phyloP scores from a whole-genome alignment of 257 asterid species.

The Solanum sparsipilum region DNA sequence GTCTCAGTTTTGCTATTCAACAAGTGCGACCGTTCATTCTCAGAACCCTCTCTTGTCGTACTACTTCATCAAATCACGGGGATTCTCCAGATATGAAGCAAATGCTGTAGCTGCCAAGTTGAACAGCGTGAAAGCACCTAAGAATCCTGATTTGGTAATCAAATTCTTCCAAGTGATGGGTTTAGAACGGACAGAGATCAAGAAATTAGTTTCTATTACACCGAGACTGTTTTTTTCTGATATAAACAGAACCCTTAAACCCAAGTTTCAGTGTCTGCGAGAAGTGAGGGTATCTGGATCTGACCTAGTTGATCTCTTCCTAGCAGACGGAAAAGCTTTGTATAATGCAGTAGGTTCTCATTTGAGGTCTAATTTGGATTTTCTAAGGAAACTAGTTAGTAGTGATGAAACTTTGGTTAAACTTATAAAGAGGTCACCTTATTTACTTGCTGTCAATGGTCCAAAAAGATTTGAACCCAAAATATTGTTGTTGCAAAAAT shows the following conservation, averaged over 20 bases:
- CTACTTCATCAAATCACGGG: not conserved
- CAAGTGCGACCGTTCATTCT: not conserved
- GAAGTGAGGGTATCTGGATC: constrained; percentile 2
- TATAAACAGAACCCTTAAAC: constrained; percentile 1
- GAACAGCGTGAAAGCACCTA: not conserved
- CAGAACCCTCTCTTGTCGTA: not conserved
- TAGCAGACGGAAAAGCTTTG: not conserved
- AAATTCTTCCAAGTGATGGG: not conserved
- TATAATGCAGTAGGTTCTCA: not conserved
- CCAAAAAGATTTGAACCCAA: not conserved
- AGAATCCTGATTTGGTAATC: constrained; percentile 1
- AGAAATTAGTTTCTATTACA: not conserved
- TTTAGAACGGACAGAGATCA: not conserved
- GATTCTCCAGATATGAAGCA: constrained; percentile 5
- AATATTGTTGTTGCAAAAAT: not conserved
- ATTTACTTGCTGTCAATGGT: not conserved
- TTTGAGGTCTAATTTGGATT: not conserved
- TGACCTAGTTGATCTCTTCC: not conserved
- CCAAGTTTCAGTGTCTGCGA: not conserved
- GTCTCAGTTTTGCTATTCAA: not conserved
- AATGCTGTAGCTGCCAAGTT: not conserved
- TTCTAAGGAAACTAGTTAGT: not conserved
- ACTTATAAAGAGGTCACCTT: not conserved
- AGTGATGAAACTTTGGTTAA: constrained; percentile 1
- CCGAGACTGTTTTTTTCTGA: constrained; percentile 1